These are phyloP conservation scores for Domatiomyces globalis DNA, from an alignment of 2,329 filamentous ascomycete species.

Conservation along the genomic window DNA sequence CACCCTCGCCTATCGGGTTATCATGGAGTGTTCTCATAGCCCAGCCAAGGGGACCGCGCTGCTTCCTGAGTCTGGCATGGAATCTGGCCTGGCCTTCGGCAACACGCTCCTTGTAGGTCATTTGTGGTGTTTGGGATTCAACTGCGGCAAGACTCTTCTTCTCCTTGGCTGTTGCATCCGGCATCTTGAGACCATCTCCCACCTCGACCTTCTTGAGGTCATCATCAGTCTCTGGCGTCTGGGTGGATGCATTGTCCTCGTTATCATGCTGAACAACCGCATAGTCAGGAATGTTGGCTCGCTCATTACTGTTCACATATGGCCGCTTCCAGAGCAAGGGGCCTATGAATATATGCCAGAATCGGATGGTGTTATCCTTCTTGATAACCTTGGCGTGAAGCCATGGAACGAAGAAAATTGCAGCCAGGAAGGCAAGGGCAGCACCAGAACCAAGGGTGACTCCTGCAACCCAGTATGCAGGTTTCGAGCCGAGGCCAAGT, in stretches of 20 bases:
- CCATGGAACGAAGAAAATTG: conserved; percentile 60
- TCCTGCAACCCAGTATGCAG: conserved; percentile 50
- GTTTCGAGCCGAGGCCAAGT: conserved; percentile 51
- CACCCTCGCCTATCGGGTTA: conserved; percentile 57
- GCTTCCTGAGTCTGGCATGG: conserved; percentile 49
- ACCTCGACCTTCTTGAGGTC: background rate
- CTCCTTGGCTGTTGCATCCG: conserved; percentile 17
- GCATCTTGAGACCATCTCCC: background rate
- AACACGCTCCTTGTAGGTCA: conserved; percentile 40
- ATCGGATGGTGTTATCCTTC: conserved; percentile 50
- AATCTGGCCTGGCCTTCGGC: conserved; percentile 41
- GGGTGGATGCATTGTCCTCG: conserved; percentile 30
- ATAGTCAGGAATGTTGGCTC: conserved; percentile 56
- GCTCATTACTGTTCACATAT: conserved; percentile 37
- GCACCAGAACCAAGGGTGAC: conserved; percentile 52
- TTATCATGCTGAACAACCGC: conserved; percentile 57
- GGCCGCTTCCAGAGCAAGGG: conserved; percentile 51
- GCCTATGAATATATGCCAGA: conserved; percentile 48
- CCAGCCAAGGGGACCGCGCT: conserved; percentile 60
- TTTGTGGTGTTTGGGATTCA: conserved; percentile 22
- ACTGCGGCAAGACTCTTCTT: conserved; percentile 26
- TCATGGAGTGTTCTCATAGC: conserved; percentile 63
- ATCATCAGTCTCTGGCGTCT: conserved; percentile 22
- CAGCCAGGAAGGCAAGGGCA: conserved; percentile 45
- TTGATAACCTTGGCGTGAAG: conserved; percentile 54